Percentiles rank a stretch among this genome's conserved stretches.
phyloP scores from a whole-genome alignment of 495 filamentous ascomycete genomes.

The Xeromyces bisporus region DNA sequence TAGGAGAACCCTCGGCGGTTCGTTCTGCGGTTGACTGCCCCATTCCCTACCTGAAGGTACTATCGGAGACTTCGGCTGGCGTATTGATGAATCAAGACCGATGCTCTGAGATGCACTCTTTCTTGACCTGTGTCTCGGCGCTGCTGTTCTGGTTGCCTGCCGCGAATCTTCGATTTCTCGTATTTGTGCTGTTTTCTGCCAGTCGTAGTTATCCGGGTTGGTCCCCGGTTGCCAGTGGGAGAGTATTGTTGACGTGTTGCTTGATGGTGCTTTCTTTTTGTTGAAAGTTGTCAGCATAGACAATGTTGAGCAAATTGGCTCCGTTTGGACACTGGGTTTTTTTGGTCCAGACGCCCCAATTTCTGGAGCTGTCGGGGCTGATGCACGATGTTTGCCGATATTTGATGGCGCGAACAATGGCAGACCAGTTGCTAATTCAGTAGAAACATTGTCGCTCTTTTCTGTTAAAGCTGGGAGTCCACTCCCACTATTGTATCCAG shows the following conservation, averaged over 20 bases:
- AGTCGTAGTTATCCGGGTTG: constrained; percentile 23
- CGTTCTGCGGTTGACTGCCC: constrained; percentile 24
- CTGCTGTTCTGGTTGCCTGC: constrained; percentile 7
- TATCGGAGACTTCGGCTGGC: constrained; percentile 12
- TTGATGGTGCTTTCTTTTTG: constrained; percentile 9
- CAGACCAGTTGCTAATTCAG: no score
- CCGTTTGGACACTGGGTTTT: not conserved
- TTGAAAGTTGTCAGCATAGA: constrained; percentile 17
- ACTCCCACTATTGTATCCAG: not conserved
- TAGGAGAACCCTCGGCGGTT: constrained; percentile 6
- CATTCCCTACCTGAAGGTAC: constrained; percentile 12
- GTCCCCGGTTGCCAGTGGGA: constrained; percentile 25
- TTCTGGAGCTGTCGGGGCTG: not conserved
- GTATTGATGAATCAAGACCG: constrained; percentile 6
- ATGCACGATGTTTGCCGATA: not conserved
- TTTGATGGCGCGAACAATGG: constrained; percentile 4
- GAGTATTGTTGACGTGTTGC: constrained; percentile 17
- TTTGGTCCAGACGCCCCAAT: not conserved
- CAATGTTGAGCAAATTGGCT: constrained; percentile 6
- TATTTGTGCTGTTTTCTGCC: constrained; percentile 15
- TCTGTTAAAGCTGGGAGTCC: not conserved
- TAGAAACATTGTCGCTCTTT: constrained; percentile 2
- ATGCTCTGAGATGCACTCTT: constrained; percentile 10
- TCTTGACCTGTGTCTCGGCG: constrained; percentile 9
- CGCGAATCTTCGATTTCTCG: constrained; percentile 9